Conservation (phyloP, 2,329 filamentous ascomycete genomes). For the Drechmeria coniospora region DNA sequence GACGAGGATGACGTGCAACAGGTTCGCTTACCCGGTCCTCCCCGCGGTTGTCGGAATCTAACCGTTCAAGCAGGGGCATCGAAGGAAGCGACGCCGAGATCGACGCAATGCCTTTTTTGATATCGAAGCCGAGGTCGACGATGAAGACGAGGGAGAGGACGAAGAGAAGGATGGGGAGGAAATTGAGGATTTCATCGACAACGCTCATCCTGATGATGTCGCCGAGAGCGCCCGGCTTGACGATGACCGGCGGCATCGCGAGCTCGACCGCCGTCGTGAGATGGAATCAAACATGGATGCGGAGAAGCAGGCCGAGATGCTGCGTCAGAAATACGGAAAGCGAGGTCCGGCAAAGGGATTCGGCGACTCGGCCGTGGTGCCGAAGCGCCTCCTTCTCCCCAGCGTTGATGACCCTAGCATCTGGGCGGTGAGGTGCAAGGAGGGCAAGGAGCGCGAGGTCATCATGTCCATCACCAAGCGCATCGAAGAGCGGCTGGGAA, state of each 20-base stretch:
- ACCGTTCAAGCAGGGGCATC: constrained; percentile 36
- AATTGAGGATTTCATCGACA: constrained; percentile 70
- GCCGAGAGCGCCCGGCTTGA: constrained; percentile 65
- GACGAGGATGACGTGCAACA: constrained; percentile 56
- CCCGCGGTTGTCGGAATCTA: constrained; percentile 2
- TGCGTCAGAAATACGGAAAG: constrained; percentile 79
- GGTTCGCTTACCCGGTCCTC: constrained; percentile 15
- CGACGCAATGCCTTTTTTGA: constrained; percentile 81
- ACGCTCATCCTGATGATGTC: constrained; percentile 81
- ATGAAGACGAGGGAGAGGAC: constrained; percentile 76
- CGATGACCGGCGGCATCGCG: constrained; percentile 84
- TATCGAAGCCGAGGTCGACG: constrained; percentile 95
- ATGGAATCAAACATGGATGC: constrained; percentile 78
- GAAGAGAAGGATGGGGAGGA: constrained; percentile 81
- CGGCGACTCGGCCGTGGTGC: constrained; percentile 61
- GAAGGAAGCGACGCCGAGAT: constrained; percentile 67
- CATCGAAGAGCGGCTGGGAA: constrained; percentile 62
- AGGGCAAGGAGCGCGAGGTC: constrained; percentile 88
- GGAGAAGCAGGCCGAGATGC: constrained; percentile 77
- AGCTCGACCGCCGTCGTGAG: constrained; percentile 85
- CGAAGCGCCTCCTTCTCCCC: constrained; percentile 73
- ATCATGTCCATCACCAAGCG: constrained; percentile 79
- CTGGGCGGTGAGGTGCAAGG: constrained; percentile 84
- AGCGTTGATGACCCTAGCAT: constrained; percentile 93
- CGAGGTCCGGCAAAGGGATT: constrained; percentile 49